Evolutionary conservation across 2,329 filamentous ascomycete genomes (phyloP).

Genomic region (Exophiala viscosa): DNA sequence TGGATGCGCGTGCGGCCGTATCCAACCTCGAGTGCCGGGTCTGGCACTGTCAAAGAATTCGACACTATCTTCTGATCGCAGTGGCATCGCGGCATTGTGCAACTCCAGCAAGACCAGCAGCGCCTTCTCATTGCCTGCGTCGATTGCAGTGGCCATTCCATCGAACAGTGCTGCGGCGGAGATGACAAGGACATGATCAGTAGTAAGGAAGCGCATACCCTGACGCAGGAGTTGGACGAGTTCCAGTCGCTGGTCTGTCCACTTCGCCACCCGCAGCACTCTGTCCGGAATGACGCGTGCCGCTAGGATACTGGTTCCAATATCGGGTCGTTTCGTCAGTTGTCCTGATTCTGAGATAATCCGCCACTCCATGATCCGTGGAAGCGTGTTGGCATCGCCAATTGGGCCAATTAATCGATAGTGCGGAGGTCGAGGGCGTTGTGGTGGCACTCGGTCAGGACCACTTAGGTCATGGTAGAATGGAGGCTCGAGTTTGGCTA

Average conservation of each 20-base stretch:
- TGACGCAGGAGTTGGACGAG: slow-evolving; percentile 38
- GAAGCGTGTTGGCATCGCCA: not conserved
- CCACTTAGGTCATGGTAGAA: not conserved
- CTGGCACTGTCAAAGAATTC: not conserved
- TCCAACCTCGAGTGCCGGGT: not conserved
- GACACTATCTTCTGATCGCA: not conserved
- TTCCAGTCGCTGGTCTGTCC: slow-evolving; percentile 30
- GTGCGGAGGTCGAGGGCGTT: not conserved
- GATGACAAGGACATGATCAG: slow-evolving; percentile 25
- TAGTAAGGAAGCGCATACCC: slow-evolving; percentile 28
- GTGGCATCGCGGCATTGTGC: slow-evolving; percentile 29
- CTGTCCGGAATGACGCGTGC: slow-evolving; percentile 33
- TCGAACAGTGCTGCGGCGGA: slow-evolving; percentile 36
- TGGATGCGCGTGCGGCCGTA: slow-evolving; percentile 1
- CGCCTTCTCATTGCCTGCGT: slow-evolving; percentile 32
- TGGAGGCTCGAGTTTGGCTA: not conserved
- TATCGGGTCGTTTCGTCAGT: slow-evolving; percentile 27
- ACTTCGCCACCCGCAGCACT: slow-evolving; percentile 34
- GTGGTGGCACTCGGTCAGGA: not conserved
- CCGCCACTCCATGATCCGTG: slow-evolving; percentile 16
- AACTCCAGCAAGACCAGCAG: slow-evolving; percentile 38
- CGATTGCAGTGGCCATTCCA: slow-evolving; percentile 40
- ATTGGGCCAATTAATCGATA: not conserved
- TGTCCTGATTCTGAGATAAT: slow-evolving; percentile 20
- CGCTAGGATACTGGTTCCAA: slow-evolving; percentile 25